Evolutionary conservation across 108 stramenopile genomes (phyloP), one percentile per base, ranked within the genome.

Genomic region (Hondaea fermentalgiana): DNA sequence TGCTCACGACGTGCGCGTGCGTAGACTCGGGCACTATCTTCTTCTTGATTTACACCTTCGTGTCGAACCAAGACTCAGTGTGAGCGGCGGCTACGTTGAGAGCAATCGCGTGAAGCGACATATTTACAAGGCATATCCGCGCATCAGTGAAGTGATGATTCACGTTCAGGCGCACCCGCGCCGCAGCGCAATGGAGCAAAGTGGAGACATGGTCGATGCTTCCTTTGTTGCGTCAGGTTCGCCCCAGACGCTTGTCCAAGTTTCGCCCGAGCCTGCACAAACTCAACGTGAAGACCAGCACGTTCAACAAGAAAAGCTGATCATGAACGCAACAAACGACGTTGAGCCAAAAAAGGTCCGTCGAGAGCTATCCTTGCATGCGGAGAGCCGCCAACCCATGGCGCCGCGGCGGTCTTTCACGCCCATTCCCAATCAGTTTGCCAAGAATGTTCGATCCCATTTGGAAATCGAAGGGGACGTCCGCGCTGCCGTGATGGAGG

Each of bases 11-110:
- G 76, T 83, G 45, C 76, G 76, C 28, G 49, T 83, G 10, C 76
- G 76, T 53, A 43, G 76, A 12, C 76, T 83, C 3, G 76, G 76
- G 16, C 76, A 83, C 23, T 83, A 83, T 45, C 49, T 83, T 12
- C 76, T 83, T 0, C 76, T 83, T 53, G 76, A 83, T 23, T 35
- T 83, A 6, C 76, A 83, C 23, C 51, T 83, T 12, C 76, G 76
- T 2, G 76, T 83, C n/a, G 76, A 83, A 17, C 76, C 76, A 0
- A 12, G 49, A 6, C 76, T 83, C 51, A 83, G 76, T 23, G 76
- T 83, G 2, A 83, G 49, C n/a, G 76, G 76, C 17, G 76, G 76
- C 49, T 83, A 83, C 51, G 45, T 83, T 45, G 76, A 83, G 76
- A 83, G 51, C 25, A 83, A 83, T 23, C 6, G 76, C 17, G 51